phyloP scores from a whole-genome alignment of 225 moss, liverwort and hornwort species.

The Climacium dendroides region DNA sequence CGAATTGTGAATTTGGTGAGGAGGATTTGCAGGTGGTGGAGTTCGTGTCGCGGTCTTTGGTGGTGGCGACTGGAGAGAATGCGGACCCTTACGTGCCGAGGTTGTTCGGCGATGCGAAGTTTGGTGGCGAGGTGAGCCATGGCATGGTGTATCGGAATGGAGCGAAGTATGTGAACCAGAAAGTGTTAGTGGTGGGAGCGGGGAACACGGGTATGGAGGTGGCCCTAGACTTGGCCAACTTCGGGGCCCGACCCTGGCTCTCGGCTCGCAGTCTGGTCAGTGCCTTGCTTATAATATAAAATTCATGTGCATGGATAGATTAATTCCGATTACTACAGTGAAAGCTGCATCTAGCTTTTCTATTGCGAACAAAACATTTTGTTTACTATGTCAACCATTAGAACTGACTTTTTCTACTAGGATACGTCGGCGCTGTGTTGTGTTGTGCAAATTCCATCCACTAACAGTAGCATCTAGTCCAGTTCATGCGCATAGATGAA shows the following conservation, averaged over 20 bases:
- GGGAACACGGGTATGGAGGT: conserved; percentile 96
- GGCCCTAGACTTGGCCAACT: conserved; percentile 71
- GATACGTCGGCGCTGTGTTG: not conserved
- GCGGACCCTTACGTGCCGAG: conserved; percentile 46
- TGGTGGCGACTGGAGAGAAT: conserved; percentile 87
- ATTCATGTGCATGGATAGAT: not conserved
- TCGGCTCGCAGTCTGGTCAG: conserved; percentile 40
- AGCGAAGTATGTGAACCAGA: conserved; percentile 26
- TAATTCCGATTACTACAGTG: not conserved
- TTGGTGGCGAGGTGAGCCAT: conserved; percentile 33
- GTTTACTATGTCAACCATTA: not conserved
- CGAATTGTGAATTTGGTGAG: not conserved
- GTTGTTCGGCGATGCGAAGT: conserved; percentile 30
- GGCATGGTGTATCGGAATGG: conserved; percentile 67
- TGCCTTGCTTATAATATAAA: not conserved
- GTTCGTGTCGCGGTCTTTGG: conserved; percentile 45
- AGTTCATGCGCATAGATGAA: not conserved
- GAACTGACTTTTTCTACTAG: not conserved
- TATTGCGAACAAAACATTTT: not conserved
- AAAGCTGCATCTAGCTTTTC: not conserved
- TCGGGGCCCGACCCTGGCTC: conserved; percentile 49
- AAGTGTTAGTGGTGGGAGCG: conserved; percentile 73
- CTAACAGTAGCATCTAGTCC: not conserved
- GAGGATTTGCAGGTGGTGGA: not conserved
- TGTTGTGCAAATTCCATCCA: not conserved